Percentiles rank a stretch among this genome's conserved stretches.
Conservation (phyloP, 2,329 filamentous ascomycete species). For the Pseudogymnoascus sp. region DNA sequence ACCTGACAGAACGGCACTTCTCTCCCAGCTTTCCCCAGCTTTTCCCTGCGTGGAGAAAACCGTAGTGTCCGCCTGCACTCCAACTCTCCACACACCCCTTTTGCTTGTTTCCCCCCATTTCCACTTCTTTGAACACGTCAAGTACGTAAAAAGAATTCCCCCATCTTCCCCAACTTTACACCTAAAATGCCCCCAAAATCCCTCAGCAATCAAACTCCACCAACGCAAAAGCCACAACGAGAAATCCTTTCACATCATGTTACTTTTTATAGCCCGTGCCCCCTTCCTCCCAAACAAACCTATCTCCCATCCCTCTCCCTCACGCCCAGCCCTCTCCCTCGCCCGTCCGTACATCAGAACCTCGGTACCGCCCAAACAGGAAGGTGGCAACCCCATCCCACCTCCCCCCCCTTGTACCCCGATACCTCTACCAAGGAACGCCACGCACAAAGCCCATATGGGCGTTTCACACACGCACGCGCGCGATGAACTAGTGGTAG, state of each 20-base stretch:
- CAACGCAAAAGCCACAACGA: background rate
- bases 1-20: background rate
- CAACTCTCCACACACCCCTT: background rate
- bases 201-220: background rate
- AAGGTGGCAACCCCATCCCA: background rate
- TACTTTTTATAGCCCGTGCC: background rate
- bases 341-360: background rate
- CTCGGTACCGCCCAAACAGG: background rate
- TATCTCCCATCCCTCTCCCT: background rate
- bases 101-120: background rate
- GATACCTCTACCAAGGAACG: background rate
- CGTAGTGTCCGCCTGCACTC: background rate
- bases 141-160: background rate
- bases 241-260: background rate
- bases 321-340: background rate
- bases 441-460: background rate
- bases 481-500: background rate
- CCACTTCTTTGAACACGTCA: background rate
- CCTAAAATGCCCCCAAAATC: background rate
- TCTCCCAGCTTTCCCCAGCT: background rate
- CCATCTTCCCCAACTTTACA: background rate
- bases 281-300: background rate
- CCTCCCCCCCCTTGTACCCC: background rate
- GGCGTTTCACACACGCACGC: background rate
- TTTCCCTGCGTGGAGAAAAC: background rate